Evolutionary conservation across 1,284 basidiomycete species (phyloP).

Genomic region (Sanghuangporus weigelae): DNA sequence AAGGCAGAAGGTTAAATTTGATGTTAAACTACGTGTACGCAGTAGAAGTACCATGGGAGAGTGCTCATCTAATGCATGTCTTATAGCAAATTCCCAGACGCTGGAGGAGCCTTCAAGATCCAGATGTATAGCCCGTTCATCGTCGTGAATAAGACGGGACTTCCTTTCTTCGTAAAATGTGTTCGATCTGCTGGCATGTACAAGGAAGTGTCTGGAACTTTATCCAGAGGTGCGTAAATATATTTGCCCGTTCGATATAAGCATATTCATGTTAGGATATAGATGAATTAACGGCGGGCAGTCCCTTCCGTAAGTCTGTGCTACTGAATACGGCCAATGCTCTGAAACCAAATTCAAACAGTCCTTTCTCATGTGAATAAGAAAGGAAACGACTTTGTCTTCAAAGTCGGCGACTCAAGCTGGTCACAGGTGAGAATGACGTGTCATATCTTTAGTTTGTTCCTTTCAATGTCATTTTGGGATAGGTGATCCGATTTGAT

Average conservation of each 20-base stretch:
- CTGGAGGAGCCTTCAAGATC: slow-evolving; percentile 97
- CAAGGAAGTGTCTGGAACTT: slow-evolving; percentile 85
- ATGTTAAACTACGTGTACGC: slow-evolving; percentile 85
- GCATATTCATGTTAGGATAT: slow-evolving; percentile 11
- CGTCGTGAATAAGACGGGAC: slow-evolving; percentile 89
- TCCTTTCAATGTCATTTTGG: not conserved
- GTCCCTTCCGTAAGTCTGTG: slow-evolving; percentile 68
- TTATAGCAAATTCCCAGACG: slow-evolving; percentile 75
- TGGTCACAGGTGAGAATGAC: slow-evolving; percentile 76
- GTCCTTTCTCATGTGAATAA: slow-evolving; percentile 88
- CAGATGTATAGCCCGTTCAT: slow-evolving; percentile 95
- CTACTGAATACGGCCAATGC: slow-evolving; percentile 15
- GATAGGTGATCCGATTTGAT: slow-evolving; percentile 79
- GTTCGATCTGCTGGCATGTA: slow-evolving; percentile 62
- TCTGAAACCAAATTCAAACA: slow-evolving; percentile 34
- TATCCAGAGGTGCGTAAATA: slow-evolving; percentile 40
- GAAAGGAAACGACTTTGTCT: slow-evolving; percentile 79
- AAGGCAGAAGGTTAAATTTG: slow-evolving; percentile 77
- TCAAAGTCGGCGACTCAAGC: slow-evolving; percentile 80
- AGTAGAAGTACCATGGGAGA: not conserved
- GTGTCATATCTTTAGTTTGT: not conserved
- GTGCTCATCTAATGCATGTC: slow-evolving; percentile 1
- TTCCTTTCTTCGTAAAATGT: slow-evolving; percentile 79
- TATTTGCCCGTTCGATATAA: slow-evolving; percentile 5
- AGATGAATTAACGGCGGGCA: slow-evolving; percentile 56